Evolutionary conservation across 2,329 filamentous ascomycete species (phyloP).

Genomic region (Gnomoniopsis smithogilvyi): DNA sequence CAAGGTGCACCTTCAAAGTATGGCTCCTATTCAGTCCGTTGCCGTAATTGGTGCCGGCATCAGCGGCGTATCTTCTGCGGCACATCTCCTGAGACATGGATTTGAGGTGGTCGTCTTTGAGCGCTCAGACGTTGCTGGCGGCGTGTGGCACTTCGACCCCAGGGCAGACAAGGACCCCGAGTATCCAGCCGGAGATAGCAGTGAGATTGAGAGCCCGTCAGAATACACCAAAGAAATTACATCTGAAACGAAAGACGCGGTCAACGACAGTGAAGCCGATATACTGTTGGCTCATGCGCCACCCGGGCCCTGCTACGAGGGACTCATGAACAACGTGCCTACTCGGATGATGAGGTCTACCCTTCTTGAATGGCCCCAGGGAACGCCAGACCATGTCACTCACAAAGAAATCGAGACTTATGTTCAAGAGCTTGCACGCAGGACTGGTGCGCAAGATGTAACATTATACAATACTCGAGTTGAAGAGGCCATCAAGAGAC

Average conservation of each 20-base stretch:
- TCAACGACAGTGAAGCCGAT: not conserved
- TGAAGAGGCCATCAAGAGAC: constrained; percentile 29
- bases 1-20: not conserved
- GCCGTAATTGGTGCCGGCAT: constrained; percentile 39
- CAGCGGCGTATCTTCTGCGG: constrained; percentile 36
- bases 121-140: constrained; percentile 30
- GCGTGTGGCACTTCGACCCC: constrained; percentile 37
- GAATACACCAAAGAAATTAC: not conserved
- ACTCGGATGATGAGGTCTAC: constrained; percentile 47
- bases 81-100: constrained; percentile 33
- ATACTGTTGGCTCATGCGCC: constrained; percentile 32
- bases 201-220: constrained; percentile 10
- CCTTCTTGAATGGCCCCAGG: constrained; percentile 51
- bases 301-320: constrained; percentile 52
- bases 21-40: constrained; percentile 22
- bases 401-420: constrained; percentile 57
- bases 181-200: constrained; percentile 29
- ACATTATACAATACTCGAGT: constrained; percentile 60
- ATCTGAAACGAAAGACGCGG: not conserved
- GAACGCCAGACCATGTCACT: constrained; percentile 56
- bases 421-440: constrained; percentile 54
- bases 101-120: constrained; percentile 37
- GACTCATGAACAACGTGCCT: constrained; percentile 72
- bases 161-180: constrained; percentile 26
- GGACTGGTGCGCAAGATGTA: constrained; percentile 45